Base-by-base conservation (phyloP, 2,329 filamentous ascomycete species). In the Calonectria naviculata region DNA sequence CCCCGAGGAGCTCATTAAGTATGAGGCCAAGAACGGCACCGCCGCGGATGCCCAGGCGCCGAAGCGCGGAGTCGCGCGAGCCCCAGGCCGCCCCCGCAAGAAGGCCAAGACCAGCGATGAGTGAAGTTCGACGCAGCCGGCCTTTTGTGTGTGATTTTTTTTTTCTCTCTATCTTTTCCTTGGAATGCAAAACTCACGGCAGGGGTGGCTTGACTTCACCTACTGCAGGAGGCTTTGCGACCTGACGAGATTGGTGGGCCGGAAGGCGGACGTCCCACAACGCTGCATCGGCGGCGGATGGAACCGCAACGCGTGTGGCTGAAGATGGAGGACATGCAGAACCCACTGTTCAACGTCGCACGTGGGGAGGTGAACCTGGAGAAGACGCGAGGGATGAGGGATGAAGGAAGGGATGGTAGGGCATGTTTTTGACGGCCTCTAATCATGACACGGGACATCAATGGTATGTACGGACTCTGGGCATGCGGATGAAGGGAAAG, bases 11-110 rank as follows among this genome's bases (percentile, higher is more conserved):
- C 70, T 79, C 47, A 75, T 74, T 8, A 76, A 75, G 56, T 79
- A 72, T 44, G 74, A 77, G 70, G 77, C 77, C 28, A 77, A 77
- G 65, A 69, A 75, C 12, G 71, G 58, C 7, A 24, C 70, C 13
- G 62, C 67, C 3, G 26, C 60, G n/a, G 70, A 61, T 26, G 38
- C 56, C 13, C 41, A 63, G 4, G 31, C 61, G 7, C 73, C 75
- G 54, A 79, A 79, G 72, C 77, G 77, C n/a, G 75, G 73, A 56
- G 63, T 44, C 29, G 49, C 64, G 9, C 77, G 77, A 19, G 76
- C 72, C 19, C 70, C 74, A 9, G 77, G 77, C 13, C 77, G 77
- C 58, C 77, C 77, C 41, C 74, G 73, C 41, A 78, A 78, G 76
- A 78, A 70, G 74, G 56, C 71, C 26, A 72, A 54, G 58, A 47